Evolutionary conservation across 1,284 basidiomycete species (phyloP).

Genomic region (Cutaneotrichosporon sp.): DNA sequence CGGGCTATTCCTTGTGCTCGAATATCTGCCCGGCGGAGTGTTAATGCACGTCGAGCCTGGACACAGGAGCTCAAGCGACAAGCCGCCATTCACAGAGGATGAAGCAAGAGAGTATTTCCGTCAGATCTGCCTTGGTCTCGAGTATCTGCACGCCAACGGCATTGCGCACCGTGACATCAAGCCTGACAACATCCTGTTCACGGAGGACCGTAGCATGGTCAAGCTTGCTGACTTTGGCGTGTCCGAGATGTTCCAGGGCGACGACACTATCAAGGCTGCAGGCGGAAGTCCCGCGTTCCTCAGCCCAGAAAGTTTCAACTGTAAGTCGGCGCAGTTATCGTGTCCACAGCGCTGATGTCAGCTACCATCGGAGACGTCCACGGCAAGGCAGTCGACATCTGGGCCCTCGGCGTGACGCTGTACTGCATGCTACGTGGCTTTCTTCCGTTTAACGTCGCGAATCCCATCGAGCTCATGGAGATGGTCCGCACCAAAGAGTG

Average conservation of each 20-base stretch:
- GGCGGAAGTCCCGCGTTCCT: slow-evolving; percentile 57
- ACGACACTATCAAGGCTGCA: slow-evolving; percentile 50
- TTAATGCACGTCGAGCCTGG: slow-evolving; percentile 51
- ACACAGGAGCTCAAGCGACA: slow-evolving; percentile 37
- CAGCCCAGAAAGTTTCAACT: slow-evolving; percentile 51
- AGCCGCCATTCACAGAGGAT: slow-evolving; percentile 32
- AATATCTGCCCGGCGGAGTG: slow-evolving; percentile 52
- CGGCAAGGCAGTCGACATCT: slow-evolving; percentile 54
- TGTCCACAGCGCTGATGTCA: neutral
- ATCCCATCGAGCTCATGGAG: slow-evolving; percentile 53
- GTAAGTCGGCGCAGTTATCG: slow-evolving; percentile 19
- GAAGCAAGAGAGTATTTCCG: slow-evolving; percentile 51
- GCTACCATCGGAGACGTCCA: slow-evolving; percentile 34
- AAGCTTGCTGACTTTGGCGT: slow-evolving; percentile 59
- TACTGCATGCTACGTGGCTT: slow-evolving; percentile 55
- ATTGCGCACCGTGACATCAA: slow-evolving; percentile 55
- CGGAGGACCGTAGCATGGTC: slow-evolving; percentile 50
- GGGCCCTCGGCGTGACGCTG: slow-evolving; percentile 55
- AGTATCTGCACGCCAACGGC: slow-evolving; percentile 55
- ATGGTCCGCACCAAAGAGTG: slow-evolving; percentile 51
- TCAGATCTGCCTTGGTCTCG: slow-evolving; percentile 53
- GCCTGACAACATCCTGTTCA: slow-evolving; percentile 55
- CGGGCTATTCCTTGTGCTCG: slow-evolving; percentile 54
- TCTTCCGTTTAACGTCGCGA: slow-evolving; percentile 53
- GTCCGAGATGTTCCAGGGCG: slow-evolving; percentile 54